Percentiles rank a stretch among this genome's conserved stretches.
Evolutionary conservation across 2,329 filamentous ascomycete species (phyloP).

Genomic region (Trichoderma guizhouense): DNA sequence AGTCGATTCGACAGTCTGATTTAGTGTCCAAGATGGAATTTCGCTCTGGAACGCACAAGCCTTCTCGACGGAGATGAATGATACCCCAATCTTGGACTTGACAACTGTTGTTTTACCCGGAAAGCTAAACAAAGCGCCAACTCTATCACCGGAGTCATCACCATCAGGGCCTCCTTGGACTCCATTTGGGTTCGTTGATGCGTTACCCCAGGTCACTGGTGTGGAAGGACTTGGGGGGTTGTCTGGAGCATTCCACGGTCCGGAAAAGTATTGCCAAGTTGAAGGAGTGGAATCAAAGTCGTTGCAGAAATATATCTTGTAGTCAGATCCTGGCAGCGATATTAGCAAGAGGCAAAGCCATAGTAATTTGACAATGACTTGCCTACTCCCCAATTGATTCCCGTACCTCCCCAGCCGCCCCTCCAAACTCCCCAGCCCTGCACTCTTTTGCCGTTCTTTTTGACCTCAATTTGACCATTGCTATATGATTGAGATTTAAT

Average conservation of each 20-base stretch:
- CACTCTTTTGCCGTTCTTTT: conserved; percentile 39
- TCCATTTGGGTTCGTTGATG: conserved; percentile 50
- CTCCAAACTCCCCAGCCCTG: conserved; percentile 45
- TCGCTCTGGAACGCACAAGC: conserved; percentile 48
- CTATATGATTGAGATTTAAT: conserved; percentile 40
- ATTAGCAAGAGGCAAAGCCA: background rate
- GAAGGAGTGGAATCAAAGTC: conserved; percentile 22
- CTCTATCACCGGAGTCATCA: conserved; percentile 48
- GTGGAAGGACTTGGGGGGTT: conserved; percentile 33
- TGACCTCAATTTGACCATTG: conserved; percentile 37
- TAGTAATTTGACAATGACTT: background rate
- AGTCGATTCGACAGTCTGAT: conserved; percentile 38
- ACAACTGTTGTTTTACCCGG: conserved; percentile 34
- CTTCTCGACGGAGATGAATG: conserved; percentile 46
- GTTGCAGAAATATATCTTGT: conserved; percentile 22
- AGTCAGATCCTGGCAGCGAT: conserved; percentile 5
- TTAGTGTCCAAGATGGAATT: conserved; percentile 41
- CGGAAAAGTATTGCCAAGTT: conserved; percentile 37
- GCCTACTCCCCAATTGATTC: conserved; percentile 16
- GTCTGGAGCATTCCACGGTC: conserved; percentile 20
- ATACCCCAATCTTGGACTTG: conserved; percentile 49
- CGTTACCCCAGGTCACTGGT: conserved; percentile 40
- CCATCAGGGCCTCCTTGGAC: conserved; percentile 50
- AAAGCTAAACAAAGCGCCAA: conserved; percentile 52
- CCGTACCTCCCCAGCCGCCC: conserved; percentile 14